These are phyloP conservation scores for Crotalaria pallida DNA, from an alignment of 306 rosid species.

Conservation along the genomic window DNA sequence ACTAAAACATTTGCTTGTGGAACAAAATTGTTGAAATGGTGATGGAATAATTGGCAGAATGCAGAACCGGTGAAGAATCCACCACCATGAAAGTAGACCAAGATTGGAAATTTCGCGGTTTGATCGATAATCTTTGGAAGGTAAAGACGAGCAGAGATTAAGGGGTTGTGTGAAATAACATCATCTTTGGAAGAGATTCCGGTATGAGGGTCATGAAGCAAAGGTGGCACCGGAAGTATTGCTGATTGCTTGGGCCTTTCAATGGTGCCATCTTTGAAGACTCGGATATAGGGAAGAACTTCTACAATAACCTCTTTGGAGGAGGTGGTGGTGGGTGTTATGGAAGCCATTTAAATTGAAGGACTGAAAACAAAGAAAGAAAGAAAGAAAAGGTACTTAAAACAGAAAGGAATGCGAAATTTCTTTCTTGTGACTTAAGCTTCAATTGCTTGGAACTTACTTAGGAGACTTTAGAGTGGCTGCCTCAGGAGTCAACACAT, in stretches of 20 bases:
- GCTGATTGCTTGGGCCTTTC: conserved; percentile 15
- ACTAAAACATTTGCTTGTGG: conserved; percentile 21
- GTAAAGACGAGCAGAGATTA: conserved; percentile 26
- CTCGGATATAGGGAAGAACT: neutral
- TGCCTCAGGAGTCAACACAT: neutral
- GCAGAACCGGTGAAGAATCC: conserved; percentile 32
- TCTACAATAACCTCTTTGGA: conserved; percentile 5
- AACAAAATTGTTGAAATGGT: conserved; percentile 23
- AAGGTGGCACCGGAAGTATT: conserved; percentile 18
- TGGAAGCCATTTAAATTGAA: neutral
- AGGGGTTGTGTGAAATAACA: conserved; percentile 25
- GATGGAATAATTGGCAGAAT: conserved; percentile 22
- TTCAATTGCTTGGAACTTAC: no score
- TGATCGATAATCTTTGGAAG: conserved; percentile 18
- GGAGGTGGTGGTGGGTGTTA: neutral
- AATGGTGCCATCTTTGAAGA: conserved; percentile 24
- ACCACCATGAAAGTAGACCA: conserved; percentile 48
- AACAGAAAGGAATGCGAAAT: no score
- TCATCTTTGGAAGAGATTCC: conserved; percentile 35
- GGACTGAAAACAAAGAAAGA: no score
- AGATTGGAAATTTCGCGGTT: conserved; percentile 31
- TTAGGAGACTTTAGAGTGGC: no score
- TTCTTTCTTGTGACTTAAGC: no score
- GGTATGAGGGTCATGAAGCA: conserved; percentile 17
- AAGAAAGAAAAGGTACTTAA: no score